Base-by-base conservation (phyloP, 495 filamentous ascomycete genomes). In the Neurospora sp. region DNA sequence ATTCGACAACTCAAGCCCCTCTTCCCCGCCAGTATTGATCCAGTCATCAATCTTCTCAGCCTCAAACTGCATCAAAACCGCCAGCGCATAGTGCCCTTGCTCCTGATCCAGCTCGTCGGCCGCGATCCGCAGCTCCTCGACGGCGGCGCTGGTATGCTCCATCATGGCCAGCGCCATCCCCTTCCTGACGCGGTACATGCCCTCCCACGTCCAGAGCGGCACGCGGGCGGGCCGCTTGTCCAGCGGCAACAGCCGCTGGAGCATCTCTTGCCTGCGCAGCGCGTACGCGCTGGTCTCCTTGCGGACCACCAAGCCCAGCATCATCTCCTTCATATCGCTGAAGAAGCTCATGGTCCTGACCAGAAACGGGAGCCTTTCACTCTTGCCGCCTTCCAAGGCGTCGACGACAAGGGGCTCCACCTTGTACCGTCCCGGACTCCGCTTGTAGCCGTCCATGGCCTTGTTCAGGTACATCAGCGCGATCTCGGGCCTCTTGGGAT, bases 161-260 rank as follows among this genome's bases (percentile, higher is more conserved):
- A 59, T 73, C 40, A 71, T 40, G 14, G 74, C 9, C 18, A 77
- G 71, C 69, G 83, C 76, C 22, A 14, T 37, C 44, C 77, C 80
- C 1, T 76, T 75, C 41, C 61, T 74, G 31, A 75, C 71, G 14
- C 77, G 71, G 73, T 79, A 84, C 70, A 69, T 53, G 2, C 44
- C 48, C 68, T 81, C 79, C 76, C 77, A 80, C 39, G 75, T 72
- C 82, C 82, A 85, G 69, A 46, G 71, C 53, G 79, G 77, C 18
- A 35, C 11, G 16, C 78, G 31, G 18, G 38, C 48, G 39, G 40
- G 20, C 6, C 12, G 12, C 22, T 61, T 61, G 22, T 61, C 53
- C 53, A 61, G 53, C 1, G 22, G 22, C 53, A 61, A 61, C 22
- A 61, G 6, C 20, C 12, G 5, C 5, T 35, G 12, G 53, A 61